phyloP scores from a whole-genome alignment of 1,284 basidiomycete genomes.

The Leccinum pachyderme region DNA sequence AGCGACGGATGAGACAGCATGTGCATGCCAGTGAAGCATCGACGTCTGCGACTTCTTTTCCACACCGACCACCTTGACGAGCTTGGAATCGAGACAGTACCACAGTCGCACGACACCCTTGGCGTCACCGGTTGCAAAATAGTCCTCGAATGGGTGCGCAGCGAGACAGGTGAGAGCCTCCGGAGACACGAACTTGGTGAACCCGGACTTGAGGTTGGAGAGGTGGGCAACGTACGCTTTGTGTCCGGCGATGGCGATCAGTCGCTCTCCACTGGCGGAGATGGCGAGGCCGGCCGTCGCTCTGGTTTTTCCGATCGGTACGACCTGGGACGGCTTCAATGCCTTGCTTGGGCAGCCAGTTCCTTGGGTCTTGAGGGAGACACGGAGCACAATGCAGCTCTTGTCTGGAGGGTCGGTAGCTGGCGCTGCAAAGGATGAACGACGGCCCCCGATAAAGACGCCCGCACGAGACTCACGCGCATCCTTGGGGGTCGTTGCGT shows the following conservation, averaged over 20 bases:
- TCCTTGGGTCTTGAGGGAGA: conserved; percentile 55
- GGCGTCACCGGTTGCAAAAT: conserved; percentile 92
- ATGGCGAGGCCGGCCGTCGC: conserved; percentile 63
- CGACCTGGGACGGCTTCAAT: conserved; percentile 52
- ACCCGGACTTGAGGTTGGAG: conserved; percentile 58
- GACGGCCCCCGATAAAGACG: conserved; percentile 5
- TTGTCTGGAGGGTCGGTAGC: conserved; percentile 37
- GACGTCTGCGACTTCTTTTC: conserved; percentile 82
- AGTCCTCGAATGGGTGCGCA: conserved; percentile 88
- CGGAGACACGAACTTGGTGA: conserved; percentile 83
- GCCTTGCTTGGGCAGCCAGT: conserved; percentile 40
- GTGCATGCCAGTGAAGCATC: conserved; percentile 95
- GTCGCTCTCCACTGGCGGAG: conserved; percentile 78
- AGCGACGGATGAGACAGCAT: conserved; percentile 85
- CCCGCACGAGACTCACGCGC: conserved; percentile 36
- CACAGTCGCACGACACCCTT: conserved; percentile 87
- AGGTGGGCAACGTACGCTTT: conserved; percentile 79
- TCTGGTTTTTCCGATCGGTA: conserved; percentile 68
- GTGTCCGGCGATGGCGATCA: conserved; percentile 78
- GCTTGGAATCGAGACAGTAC: conserved; percentile 80
- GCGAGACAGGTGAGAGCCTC: conserved; percentile 84
- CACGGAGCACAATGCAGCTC: conserved; percentile 55
- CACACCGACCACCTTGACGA: conserved; percentile 52
- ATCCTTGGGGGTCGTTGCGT: conserved; percentile 44
- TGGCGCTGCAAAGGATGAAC: conserved; percentile 11